Evolutionary conservation across 495 filamentous ascomycete species (phyloP), one percentile per base, ranked within the genome.

Genomic region (Parathielavia hyrcaniae): DNA sequence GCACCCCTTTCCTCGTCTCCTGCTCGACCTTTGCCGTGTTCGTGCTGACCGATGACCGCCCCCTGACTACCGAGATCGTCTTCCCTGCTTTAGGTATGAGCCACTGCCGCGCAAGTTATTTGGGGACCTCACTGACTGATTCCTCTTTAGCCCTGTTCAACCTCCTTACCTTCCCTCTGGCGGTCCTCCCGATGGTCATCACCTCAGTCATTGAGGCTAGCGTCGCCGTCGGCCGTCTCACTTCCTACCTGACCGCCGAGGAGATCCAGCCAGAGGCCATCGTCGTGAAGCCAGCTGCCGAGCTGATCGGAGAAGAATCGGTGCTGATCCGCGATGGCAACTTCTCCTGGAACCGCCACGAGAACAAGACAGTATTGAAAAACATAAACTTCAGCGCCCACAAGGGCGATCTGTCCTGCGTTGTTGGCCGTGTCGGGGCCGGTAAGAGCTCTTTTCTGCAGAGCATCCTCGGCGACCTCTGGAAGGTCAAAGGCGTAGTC

Each of bases 1-100:
- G 89, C n/a, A 97, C 95, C 11, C 95, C 95, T 10, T 99, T 99
- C 77, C 81, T 99, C 35, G 95, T 99, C 14, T 97, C 95, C 14
- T 97, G 92, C 75, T 90, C 89, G 10, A 97, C 93, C 11, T 99
- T 99, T 67, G 85, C 89, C 14, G 89, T 97, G 17, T 99, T 93
- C 64, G 95, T 97, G 45, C 76, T 93, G 52, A 95, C 88, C 1
- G 81, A 81, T 41, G 78, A 91, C 61, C 75, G 76, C 35, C 92
- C 95, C 30, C 71, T 99, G 67, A 93, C 90, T 17, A 96, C 90
- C 0, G 88, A 95, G 1, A 91, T 99, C 62, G 90, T 99, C 23
- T 99, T 99, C 72, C 92, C 95, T 14, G 90, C 90, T 22, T 75
- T 99, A 61, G 90, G 61, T 68, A 61, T 30, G 61, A 41, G 17